Evolutionary conservation across 2,329 filamentous ascomycete species (phyloP), one percentile per base, ranked within the genome.

Genomic region (Scortechinia acanthostroma): DNA sequence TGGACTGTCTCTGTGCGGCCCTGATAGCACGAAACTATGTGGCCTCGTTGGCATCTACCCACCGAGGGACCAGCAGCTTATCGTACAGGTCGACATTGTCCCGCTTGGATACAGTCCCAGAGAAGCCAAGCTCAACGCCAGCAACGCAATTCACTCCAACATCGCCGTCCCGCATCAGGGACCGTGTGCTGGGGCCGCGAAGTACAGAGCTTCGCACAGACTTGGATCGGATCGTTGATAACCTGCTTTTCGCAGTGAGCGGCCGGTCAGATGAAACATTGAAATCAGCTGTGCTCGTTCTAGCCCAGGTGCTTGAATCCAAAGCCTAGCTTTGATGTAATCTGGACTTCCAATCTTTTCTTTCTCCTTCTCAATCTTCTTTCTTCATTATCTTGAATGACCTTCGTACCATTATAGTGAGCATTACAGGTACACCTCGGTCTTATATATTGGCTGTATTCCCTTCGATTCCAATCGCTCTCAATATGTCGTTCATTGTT

Each of bases 1-100:
- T 65, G 13, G 62, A 62, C 45, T 55, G 54, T 28, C 58, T 65
- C 20, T 65, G 62, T 42, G 61, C 62, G 14, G 54, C 55, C 14
- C 47, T 65, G 19, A 57, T 65, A 37, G 62, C 62, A 6, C 57
- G 56, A 25, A 64, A 64, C 45, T 62, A 65, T 45, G 51, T 65
- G 10, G 47, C 57, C 21, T 59, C 61, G 2, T 47, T 64, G 42
- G 52, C 56, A n/a, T 50, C 50, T 1, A 47, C 47, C 4, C 52
- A 58, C 20, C 55, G 58, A 15, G 47, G 50, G 47, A 54, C 49
- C 45, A 46, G 50, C 50, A 28, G 43, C 45, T 42, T 52, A 47
- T 45, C 46, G 6, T 40, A 30, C n/a, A 30, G n/a, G 25, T 10
- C 25, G 10, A 30, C 25, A 10, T 10, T 30, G 10, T 10, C 10